Evolutionary conservation across 2,329 filamentous ascomycete genomes (phyloP).

Genomic region (Penicillium sp.): DNA sequence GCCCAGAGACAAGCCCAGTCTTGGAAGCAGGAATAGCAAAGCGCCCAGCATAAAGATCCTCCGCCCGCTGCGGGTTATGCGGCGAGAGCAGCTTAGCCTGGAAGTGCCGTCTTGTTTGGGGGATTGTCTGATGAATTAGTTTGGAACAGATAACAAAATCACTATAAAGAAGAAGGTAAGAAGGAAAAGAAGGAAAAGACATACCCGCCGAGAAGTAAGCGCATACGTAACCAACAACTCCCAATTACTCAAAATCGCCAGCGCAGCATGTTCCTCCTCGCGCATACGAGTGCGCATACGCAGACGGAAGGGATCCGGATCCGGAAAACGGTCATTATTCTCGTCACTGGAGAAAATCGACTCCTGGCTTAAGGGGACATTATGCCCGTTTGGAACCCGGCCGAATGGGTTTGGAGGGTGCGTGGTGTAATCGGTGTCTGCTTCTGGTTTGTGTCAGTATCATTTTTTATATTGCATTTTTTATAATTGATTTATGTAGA

Average conservation of each 20-base stretch:
- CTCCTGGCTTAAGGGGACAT: conserved; percentile 15
- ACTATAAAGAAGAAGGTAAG: not conserved
- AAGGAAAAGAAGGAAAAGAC: conserved; percentile 3
- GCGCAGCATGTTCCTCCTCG: conserved; percentile 35
- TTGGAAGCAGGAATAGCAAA: conserved; percentile 22
- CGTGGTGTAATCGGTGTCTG: conserved; percentile 3
- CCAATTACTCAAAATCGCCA: conserved; percentile 36
- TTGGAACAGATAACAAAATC: too few species aligned
- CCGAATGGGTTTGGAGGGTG: conserved; percentile 6
- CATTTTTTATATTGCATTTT: too few species aligned
- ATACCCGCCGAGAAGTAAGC: conserved; percentile 35
- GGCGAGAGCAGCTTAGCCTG: conserved; percentile 32
- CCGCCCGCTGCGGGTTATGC: conserved; percentile 23
- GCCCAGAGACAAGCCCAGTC: conserved; percentile 7
- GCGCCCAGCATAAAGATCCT: conserved; percentile 25
- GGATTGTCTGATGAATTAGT: conserved; percentile 29
- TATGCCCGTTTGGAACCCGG: conserved; percentile 7
- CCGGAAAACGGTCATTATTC: not conserved
- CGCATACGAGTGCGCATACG: conserved; percentile 20
- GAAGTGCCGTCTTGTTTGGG: conserved; percentile 36
- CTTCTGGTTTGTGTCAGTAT: not conserved
- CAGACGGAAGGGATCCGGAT: not conserved
- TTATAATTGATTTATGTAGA: too few species aligned
- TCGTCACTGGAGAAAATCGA: conserved; percentile 11
- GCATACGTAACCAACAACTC: conserved; percentile 40